Base-by-base conservation (phyloP, 192 early-diverging fungal species). In the Backusella liffmaniae region DNA sequence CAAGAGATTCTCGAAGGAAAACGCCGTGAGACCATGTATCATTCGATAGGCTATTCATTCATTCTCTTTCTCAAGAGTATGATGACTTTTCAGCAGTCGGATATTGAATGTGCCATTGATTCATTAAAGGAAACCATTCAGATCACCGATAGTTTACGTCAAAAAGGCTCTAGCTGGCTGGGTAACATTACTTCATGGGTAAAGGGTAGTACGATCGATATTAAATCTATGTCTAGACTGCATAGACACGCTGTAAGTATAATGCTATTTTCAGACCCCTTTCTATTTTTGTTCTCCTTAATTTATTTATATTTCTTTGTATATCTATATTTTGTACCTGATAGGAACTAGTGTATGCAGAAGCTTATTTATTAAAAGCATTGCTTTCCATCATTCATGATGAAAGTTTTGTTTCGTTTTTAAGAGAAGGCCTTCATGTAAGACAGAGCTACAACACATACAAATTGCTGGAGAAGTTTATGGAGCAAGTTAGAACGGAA, bases 321-420 rank as follows among this genome's bases (percentile, higher is more conserved):
- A 39, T 35, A 5, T 29, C 9, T 53, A 26, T 56, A 32, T 71
- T 21, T 62, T 32, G 18, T 39, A 68, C 16, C 56, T 18, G 34
- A 35, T 39, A 83, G 74, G 96, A 97, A 86, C 85, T 97, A 44
- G 89, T 94, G 7, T 89, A 91, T 70, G 95, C 95, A 9, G 96
- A 97, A 46, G 85, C 90, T 4, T 86, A 88, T 51, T 83, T 96
- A 66, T 56, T 96, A 71, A 90, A 92, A 30, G 89, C 94, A 8
- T 76, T 93, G 36, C 85, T 97, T 29, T 90, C 89, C 67, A 88
- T 96, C 35, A 79, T 93, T 36, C 86, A 87, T 65, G 92, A 96
- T 74, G 86, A 92, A 44, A 94, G 92, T 74, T 74, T 93, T 35
- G 84, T 95, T 62, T 88, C 90, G 15, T 90, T 95, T 53, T 74